Evolutionary conservation across 306 rosid species (phyloP).

Genomic region (Quercus cerris): DNA sequence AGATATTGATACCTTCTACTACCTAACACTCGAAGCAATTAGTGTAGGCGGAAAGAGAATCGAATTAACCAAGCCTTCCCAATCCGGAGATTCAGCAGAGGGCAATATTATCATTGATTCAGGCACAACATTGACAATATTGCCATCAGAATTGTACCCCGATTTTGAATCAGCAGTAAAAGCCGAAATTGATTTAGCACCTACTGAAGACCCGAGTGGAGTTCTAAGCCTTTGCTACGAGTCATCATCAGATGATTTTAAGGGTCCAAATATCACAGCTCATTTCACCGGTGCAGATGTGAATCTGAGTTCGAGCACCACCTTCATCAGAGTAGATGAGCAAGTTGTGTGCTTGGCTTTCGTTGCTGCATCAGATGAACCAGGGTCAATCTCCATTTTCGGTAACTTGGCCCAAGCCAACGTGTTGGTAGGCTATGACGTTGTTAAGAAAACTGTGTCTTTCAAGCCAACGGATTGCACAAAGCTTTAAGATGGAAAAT

Average conservation of each 20-base stretch:
- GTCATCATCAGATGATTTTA: neutral
- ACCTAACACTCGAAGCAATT: slow-evolving; percentile 18
- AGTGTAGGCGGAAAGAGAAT: slow-evolving; percentile 17
- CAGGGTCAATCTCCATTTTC: slow-evolving; percentile 16
- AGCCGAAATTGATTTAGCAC: neutral
- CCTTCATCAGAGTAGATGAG: slow-evolving; percentile 23
- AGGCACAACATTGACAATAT: slow-evolving; percentile 27
- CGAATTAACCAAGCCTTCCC: neutral
- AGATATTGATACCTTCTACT: slow-evolving; percentile 7
- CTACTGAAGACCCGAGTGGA: neutral
- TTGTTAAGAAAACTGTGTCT: slow-evolving; percentile 10
- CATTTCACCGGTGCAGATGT: slow-evolving; percentile 44
- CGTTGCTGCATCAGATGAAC: too few species aligned
- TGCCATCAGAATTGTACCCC: slow-evolving; percentile 20
- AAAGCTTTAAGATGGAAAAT: neutral
- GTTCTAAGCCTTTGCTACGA: slow-evolving; percentile 26
- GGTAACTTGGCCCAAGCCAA: slow-evolving; percentile 54
- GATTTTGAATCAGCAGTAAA: slow-evolving; percentile 17
- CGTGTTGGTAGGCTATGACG: slow-evolving; percentile 58
- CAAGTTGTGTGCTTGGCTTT: slow-evolving; percentile 47
- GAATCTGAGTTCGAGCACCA: slow-evolving; percentile 17
- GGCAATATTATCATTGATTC: slow-evolving; percentile 45
- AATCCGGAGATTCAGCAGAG: neutral
- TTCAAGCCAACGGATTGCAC: slow-evolving; percentile 46
- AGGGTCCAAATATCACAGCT: slow-evolving; percentile 19